Percentiles rank a stretch among this genome's conserved stretches.
Conservation (phyloP, 345 rosid species). For the Nasturtium officinale region DNA sequence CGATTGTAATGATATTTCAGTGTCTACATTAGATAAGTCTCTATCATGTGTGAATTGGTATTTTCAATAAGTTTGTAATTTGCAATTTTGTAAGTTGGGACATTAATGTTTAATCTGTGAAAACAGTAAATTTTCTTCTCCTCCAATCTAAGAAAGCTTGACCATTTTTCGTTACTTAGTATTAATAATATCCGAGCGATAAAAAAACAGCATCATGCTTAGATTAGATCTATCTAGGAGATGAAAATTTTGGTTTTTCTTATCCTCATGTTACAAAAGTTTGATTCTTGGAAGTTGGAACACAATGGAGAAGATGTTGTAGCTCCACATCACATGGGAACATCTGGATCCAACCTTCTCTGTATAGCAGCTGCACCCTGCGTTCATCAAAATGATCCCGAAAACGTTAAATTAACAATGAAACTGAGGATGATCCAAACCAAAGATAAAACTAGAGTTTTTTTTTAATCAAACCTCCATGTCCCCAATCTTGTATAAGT, state of each 20-base stretch:
- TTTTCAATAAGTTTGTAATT: neutral
- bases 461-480: slow-evolving; percentile 62
- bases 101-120: neutral
- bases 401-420: slow-evolving; percentile 5
- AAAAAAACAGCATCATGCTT: neutral
- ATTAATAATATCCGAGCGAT: neutral
- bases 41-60: neutral
- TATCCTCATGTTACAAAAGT: slow-evolving; percentile 6
- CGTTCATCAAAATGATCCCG: neutral
- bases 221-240: neutral
- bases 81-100: neutral
- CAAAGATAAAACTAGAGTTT: neutral
- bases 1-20: neutral
- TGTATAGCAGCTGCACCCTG: slow-evolving; percentile 80
- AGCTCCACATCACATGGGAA: slow-evolving; percentile 51
- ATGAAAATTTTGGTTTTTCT: neutral
- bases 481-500: slow-evolving; percentile 88
- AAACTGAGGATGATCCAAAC: neutral
- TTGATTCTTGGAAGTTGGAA: slow-evolving; percentile 12
- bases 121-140: neutral
- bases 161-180: neutral
- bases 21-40: neutral
- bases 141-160: neutral
- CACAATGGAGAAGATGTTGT: neutral
- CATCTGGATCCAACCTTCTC: slow-evolving; percentile 75